Evolutionary conservation across 768 basidiomycete genomes (phyloP).

Genomic region (Amanita jacksonii): DNA sequence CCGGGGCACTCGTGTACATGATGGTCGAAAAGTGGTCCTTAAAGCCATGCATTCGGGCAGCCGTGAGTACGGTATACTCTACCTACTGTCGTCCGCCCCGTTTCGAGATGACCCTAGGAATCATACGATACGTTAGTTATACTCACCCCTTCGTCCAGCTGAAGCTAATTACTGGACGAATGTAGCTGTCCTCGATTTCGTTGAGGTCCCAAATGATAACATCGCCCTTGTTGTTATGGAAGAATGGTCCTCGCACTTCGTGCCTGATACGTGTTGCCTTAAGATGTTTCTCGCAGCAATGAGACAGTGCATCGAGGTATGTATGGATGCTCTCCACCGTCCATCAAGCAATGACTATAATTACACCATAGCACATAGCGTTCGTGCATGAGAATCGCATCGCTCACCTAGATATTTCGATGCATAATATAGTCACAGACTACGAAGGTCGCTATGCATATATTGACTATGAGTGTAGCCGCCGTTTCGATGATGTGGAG

Average conservation of each 20-base stretch:
- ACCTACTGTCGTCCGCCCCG: conserved; percentile 41
- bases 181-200: conserved; percentile 56
- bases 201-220: conserved; percentile 41
- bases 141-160: conserved; percentile 6
- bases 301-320: conserved; percentile 62
- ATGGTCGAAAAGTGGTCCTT: conserved; percentile 46
- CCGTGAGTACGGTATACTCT: conserved; percentile 53
- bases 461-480: conserved; percentile 67
- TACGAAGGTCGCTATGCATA: conserved; percentile 55
- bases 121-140: conserved; percentile 62
- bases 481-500: conserved; percentile 32
- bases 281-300: conserved; percentile 45
- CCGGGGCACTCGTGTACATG: conserved; percentile 45
- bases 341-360: not conserved
- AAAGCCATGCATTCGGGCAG: conserved; percentile 61
- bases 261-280: conserved; percentile 41
- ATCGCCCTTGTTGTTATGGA: conserved; percentile 72
- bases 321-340: not conserved
- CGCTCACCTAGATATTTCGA: conserved; percentile 65
- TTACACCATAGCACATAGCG: conserved; percentile 40
- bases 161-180: conserved; percentile 6
- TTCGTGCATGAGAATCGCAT: conserved; percentile 64
- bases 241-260: conserved; percentile 62
- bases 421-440: conserved; percentile 61
- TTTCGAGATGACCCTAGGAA: conserved; percentile 55